Evolutionary conservation across 2,329 filamentous ascomycete genomes (phyloP).

Genomic region (Paecilomyces sp.): DNA sequence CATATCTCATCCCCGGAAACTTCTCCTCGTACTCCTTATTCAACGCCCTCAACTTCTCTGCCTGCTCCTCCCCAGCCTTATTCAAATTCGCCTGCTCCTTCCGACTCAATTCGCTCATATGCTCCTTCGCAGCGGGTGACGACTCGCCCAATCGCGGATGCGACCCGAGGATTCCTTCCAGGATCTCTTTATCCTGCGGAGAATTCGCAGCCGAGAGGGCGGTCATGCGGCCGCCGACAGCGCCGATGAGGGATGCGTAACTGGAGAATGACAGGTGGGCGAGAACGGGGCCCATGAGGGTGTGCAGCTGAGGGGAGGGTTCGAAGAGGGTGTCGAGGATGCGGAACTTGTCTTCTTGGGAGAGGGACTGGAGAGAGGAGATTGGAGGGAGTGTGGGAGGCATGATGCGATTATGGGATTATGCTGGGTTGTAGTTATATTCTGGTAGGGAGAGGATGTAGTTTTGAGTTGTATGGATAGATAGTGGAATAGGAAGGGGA

Average conservation of each 20-base stretch:
- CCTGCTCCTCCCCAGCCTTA: conserved; percentile 35
- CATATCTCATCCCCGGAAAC: conserved; percentile 79
- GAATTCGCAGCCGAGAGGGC: conserved; percentile 49
- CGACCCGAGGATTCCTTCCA: conserved; percentile 68
- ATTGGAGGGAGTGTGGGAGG: conserved; percentile 50
- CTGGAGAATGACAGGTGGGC: conserved; percentile 52
- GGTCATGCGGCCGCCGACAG: conserved; percentile 57
- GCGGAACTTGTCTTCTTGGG: conserved; percentile 45
- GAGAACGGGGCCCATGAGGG: conserved; percentile 63
- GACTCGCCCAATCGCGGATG: conserved; percentile 74
- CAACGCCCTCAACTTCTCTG: conserved; percentile 55
- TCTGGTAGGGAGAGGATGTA: conserved; percentile 7
- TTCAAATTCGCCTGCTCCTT: conserved; percentile 75
- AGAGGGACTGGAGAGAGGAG: conserved; percentile 48
- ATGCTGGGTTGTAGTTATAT: conserved; percentile 11
- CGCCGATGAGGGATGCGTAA: conserved; percentile 63
- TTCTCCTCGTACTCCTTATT: conserved; percentile 73
- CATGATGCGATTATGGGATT: not conserved
- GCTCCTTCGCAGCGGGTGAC: conserved; percentile 46
- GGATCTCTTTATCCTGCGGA: conserved; percentile 45
- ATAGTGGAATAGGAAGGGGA: not conserved
- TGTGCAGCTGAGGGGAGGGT: conserved; percentile 66
- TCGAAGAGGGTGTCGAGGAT: conserved; percentile 79
- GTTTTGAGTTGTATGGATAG: conserved; percentile 3
- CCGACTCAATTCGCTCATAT: conserved; percentile 63